Conservation (phyloP, 2,329 filamentous ascomycete species). For the Sclerotinia minor region DNA sequence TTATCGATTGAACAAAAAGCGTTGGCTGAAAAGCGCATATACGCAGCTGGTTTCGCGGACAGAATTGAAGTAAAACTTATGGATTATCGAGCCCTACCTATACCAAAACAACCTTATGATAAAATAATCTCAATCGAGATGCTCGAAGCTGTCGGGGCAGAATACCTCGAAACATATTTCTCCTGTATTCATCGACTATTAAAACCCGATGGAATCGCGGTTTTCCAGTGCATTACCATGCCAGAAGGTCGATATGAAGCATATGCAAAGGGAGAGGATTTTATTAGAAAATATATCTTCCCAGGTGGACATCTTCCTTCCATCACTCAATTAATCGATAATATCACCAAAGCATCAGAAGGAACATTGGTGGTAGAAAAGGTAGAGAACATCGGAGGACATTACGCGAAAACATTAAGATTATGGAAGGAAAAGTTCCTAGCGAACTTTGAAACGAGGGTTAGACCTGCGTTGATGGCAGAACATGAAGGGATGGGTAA, state of each 20-base stretch:
- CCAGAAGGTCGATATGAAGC: slow-evolving; percentile 66
- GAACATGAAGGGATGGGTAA: slow-evolving; percentile 61
- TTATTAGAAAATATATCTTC: slow-evolving; percentile 77
- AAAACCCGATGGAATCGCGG: slow-evolving; percentile 65
- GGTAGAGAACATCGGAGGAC: slow-evolving; percentile 71
- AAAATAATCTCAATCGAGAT: slow-evolving; percentile 77
- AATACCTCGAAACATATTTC: slow-evolving; percentile 69
- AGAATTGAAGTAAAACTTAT: slow-evolving; percentile 64
- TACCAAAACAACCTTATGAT: slow-evolving; percentile 59
- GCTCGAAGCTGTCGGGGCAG: slow-evolving; percentile 71
- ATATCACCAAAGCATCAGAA: slow-evolving; percentile 60
- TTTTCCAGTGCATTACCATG: slow-evolving; percentile 79
- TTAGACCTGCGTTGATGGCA: slow-evolving; percentile 58
- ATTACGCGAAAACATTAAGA: slow-evolving; percentile 69
- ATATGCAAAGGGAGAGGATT: slow-evolving; percentile 68
- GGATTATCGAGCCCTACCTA: slow-evolving; percentile 65
- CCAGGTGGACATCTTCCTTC: slow-evolving; percentile 71
- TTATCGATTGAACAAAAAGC: slow-evolving; percentile 68
- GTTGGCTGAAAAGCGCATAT: slow-evolving; percentile 65
- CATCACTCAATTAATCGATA: slow-evolving; percentile 51
- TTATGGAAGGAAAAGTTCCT: slow-evolving; percentile 69
- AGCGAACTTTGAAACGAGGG: slow-evolving; percentile 59
- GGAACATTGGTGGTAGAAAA: slow-evolving; percentile 65
- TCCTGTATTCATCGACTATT: slow-evolving; percentile 61
- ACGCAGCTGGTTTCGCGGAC: slow-evolving; percentile 57